A percentile compares a stretch with the other conserved stretches of the same genome.
Evolutionary conservation across 208 protist species (phyloP).

Genomic region (Acanthamoeba polyphaga): DNA sequence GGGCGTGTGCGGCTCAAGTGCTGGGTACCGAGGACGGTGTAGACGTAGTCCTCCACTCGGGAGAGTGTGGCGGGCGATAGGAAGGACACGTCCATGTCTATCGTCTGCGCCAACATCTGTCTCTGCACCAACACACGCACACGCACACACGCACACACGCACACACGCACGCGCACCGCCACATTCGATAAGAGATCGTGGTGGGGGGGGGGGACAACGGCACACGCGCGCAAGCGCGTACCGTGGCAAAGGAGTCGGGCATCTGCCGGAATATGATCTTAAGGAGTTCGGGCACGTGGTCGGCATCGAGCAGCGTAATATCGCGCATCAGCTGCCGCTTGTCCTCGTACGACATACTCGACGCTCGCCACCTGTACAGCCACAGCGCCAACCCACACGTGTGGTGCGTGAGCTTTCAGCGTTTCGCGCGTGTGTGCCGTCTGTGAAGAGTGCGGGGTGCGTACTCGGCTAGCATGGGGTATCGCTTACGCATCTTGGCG

Average conservation of each 20-base stretch:
- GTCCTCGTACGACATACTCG: not conserved
- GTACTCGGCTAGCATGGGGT: not conserved
- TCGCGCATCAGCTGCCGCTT: slow-evolving; percentile 40
- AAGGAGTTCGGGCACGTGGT: slow-evolving; percentile 12
- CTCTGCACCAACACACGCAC: not conserved
- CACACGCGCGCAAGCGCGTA: not conserved
- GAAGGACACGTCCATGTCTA: slow-evolving; percentile 42
- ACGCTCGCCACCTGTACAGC: not conserved
- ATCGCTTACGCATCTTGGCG: slow-evolving; percentile 35
- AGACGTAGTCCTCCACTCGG: slow-evolving; percentile 13
- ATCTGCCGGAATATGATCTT: slow-evolving; percentile 51
- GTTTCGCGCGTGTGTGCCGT: not conserved
- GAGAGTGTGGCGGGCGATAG: slow-evolving; percentile 17
- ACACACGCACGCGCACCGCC: too few species aligned
- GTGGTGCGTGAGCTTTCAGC: too few species aligned
- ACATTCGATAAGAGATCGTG: not conserved
- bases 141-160: too few species aligned
- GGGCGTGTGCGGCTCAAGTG: not conserved
- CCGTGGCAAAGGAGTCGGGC: slow-evolving; percentile 26
- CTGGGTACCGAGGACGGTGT: slow-evolving; percentile 13
- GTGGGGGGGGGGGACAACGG: not conserved
- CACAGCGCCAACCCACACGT: not conserved
- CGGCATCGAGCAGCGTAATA: slow-evolving; percentile 1
- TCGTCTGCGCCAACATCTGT: not conserved
- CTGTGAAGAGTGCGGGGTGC: not conserved